A percentile compares a stretch with the other conserved stretches of the same genome.
Evolutionary conservation across 345 rosid species (phyloP).

Genomic region (Citrus mangshanensis): DNA sequence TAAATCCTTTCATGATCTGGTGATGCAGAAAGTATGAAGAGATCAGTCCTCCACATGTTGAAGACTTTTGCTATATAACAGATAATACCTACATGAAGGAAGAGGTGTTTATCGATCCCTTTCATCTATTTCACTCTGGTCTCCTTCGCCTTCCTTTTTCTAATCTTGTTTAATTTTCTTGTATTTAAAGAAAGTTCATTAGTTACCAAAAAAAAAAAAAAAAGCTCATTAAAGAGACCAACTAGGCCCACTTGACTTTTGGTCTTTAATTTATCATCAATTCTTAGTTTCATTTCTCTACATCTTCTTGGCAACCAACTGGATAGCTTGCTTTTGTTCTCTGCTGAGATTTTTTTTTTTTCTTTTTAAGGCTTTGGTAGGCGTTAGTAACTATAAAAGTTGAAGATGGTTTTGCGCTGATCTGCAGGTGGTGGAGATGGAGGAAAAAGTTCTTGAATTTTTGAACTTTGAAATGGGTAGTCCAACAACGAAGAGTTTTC

Average conservation of each 20-base stretch:
- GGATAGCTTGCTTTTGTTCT: not conserved
- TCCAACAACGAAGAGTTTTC: slow-evolving; percentile 55
- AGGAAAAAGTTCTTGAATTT: slow-evolving; percentile 46
- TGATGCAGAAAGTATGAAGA: slow-evolving; percentile 64
- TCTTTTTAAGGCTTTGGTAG: not conserved
- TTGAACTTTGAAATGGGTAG: slow-evolving; percentile 58
- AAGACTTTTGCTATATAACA: slow-evolving; percentile 68
- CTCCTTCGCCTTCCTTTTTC: not conserved
- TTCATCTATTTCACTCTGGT: not conserved
- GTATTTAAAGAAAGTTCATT: too few relatives aligned
- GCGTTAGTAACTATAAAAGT: not conserved
- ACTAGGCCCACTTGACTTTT: not conserved
- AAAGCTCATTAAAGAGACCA: not conserved
- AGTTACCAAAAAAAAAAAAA: too few relatives aligned
- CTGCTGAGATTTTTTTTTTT: not conserved
- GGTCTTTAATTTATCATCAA: not conserved
- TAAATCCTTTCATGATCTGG: slow-evolving; percentile 12
- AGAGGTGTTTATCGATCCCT: slow-evolving; percentile 26
- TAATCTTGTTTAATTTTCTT: too few relatives aligned
- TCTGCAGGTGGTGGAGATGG: slow-evolving; percentile 59
- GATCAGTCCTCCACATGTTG: slow-evolving; percentile 61
- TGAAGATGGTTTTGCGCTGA: slow-evolving; percentile 8
- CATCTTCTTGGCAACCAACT: not conserved
- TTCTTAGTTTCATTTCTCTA: not conserved
- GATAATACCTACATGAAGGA: slow-evolving; percentile 67